These are phyloP conservation scores for Linum trigynum DNA, from an alignment of 345 rosid genomes.

Conservation along the genomic window DNA sequence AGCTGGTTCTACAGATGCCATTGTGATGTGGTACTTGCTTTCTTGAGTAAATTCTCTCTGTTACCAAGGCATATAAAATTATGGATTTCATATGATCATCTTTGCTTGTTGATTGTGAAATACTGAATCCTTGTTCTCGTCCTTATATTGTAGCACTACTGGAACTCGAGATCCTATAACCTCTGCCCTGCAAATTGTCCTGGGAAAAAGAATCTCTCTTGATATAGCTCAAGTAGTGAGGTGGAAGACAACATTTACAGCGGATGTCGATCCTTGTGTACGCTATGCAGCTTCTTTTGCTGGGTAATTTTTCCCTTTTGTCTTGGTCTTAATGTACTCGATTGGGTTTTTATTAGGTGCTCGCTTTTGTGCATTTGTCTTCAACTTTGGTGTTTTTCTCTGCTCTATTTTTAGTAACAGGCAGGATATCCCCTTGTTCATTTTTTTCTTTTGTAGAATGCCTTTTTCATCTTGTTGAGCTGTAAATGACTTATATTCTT, in stretches of 20 bases:
- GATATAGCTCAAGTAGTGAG: constrained; percentile 93
- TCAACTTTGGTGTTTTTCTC: neutral
- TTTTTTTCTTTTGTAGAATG: neutral
- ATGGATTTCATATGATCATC: neutral
- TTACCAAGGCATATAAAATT: neutral
- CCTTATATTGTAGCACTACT: constrained; percentile 56
- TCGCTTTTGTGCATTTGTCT: neutral
- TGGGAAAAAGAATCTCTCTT: constrained; percentile 69
- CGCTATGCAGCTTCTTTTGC: constrained; percentile 97
- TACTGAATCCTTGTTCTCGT: neutral
- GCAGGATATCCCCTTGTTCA: neutral
- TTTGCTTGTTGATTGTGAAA: neutral
- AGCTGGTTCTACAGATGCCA: constrained; percentile 90
- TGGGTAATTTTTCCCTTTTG: constrained; percentile 53
- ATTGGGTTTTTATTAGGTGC: neutral
- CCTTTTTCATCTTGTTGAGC: neutral
- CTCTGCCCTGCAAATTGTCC: constrained; percentile 77
- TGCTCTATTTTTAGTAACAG: neutral
- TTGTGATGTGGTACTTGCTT: constrained; percentile 62
- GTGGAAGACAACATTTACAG: constrained; percentile 61
- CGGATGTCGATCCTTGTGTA: constrained; percentile 60
- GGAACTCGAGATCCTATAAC: constrained; percentile 91
- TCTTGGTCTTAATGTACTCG: constrained; percentile 6
- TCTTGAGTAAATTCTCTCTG: neutral
- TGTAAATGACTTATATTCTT: neutral